Evolutionary conservation across 768 basidiomycete species (phyloP).

Genomic region (Amanita polypyramis): DNA sequence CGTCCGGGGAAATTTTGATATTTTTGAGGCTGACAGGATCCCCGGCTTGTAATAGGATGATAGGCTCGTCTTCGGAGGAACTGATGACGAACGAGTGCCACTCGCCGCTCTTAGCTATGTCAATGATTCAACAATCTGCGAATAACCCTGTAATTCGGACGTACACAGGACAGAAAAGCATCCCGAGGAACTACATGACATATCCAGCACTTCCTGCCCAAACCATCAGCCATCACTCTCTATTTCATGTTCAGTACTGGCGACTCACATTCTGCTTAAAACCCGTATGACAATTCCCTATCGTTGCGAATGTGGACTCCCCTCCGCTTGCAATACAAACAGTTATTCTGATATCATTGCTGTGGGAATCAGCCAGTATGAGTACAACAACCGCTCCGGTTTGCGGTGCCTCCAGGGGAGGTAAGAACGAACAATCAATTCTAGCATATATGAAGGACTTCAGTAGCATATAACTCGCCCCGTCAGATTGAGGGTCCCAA

Average conservation of each 20-base stretch:
- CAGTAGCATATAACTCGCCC: slow-evolving; percentile 12
- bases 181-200: slow-evolving; percentile 38
- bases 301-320: background rate
- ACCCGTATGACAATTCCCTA: slow-evolving; percentile 15
- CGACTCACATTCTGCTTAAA: slow-evolving; percentile 24
- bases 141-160: slow-evolving; percentile 11
- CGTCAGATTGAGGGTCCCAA: slow-evolving; percentile 10
- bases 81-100: slow-evolving; percentile 27
- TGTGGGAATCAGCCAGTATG: slow-evolving; percentile 3
- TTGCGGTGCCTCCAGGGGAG: slow-evolving; percentile 13
- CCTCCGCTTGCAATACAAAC: slow-evolving; percentile 1
- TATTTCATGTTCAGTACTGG: slow-evolving; percentile 5
- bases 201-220: slow-evolving; percentile 24
- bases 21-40: slow-evolving; percentile 16
- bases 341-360: background rate
- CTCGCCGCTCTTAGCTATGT: slow-evolving; percentile 30
- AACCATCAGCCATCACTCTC: slow-evolving; percentile 5
- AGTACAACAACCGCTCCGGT: slow-evolving; percentile 17
- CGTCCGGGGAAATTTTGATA: slow-evolving; percentile 13
- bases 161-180: slow-evolving; percentile 39
- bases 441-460: slow-evolving; percentile 11
- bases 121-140: background rate
- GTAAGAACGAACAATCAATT: slow-evolving; percentile 19
- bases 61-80: slow-evolving; percentile 19
- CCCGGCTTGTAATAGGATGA: slow-evolving; percentile 11